Evolutionary conservation across 768 basidiomycete species (phyloP).

Genomic region (Leucocoprinus birnbaumii): DNA sequence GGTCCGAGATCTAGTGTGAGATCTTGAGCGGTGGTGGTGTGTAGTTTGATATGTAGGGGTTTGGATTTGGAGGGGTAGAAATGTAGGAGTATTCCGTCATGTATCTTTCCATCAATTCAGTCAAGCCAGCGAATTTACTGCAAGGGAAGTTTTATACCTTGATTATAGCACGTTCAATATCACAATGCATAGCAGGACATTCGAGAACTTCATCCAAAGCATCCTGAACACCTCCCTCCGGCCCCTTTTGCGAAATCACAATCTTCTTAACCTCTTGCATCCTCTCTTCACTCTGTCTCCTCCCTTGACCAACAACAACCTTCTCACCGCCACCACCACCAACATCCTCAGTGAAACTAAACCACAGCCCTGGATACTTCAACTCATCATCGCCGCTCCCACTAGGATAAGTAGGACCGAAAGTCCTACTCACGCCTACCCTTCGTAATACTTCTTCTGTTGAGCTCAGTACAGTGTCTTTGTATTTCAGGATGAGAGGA

Average conservation of each 20-base stretch:
- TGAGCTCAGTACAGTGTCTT: constrained; percentile 60
- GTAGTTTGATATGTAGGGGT: constrained; percentile 60
- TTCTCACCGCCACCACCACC: constrained; percentile 28
- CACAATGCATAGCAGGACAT: constrained; percentile 68
- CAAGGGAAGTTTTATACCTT: constrained; percentile 44
- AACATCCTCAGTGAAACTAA: constrained; percentile 76
- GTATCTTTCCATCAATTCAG: constrained; percentile 44
- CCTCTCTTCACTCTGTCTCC: constrained; percentile 54
- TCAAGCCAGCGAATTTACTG: background rate
- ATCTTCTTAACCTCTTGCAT: constrained; percentile 77
- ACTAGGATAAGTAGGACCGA: constrained; percentile 80
- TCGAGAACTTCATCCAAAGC: constrained; percentile 71
- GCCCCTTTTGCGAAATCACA: constrained; percentile 66
- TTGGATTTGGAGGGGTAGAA: constrained; percentile 53
- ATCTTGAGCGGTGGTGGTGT: constrained; percentile 82
- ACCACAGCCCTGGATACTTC: constrained; percentile 81
- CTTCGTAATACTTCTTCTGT: constrained; percentile 57
- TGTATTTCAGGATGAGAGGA: constrained; percentile 67
- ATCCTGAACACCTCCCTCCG: constrained; percentile 53
- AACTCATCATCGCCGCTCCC: constrained; percentile 48
- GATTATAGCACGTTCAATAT: constrained; percentile 62
- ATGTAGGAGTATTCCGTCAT: constrained; percentile 67
- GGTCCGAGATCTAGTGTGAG: constrained; percentile 75
- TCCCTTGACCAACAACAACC: constrained; percentile 37
- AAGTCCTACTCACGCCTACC: constrained; percentile 64